These are phyloP conservation scores for Toxoplasma gondii DNA, from an alignment of 169 alveolate species.

Conservation along the genomic window DNA sequence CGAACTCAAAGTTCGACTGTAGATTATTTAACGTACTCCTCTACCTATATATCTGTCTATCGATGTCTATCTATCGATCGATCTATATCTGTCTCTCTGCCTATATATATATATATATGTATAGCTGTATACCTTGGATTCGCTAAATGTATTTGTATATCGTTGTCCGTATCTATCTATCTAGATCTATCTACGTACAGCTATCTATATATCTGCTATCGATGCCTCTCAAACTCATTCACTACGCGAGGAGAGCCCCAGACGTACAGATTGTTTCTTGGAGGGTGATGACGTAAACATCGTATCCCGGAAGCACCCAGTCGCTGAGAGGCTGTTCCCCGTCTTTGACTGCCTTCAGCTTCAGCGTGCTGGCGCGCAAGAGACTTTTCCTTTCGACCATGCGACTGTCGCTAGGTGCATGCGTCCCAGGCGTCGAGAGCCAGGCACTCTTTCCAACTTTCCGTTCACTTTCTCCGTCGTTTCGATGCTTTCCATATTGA, in stretches of 20 bases:
- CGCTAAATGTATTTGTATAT: too few relatives aligned
- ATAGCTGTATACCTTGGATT: too few relatives aligned
- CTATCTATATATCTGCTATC: too few relatives aligned
- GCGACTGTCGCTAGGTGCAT: not conserved
- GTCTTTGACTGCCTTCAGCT: not conserved
- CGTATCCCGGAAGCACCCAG: constrained; percentile 83
- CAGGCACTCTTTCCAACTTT: not conserved
- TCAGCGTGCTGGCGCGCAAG: constrained; percentile 18
- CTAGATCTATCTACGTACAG: too few relatives aligned
- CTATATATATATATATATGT: too few relatives aligned
- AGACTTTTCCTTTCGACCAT: constrained; percentile 4
- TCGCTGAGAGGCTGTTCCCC: constrained; percentile 78
- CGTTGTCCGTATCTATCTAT: too few relatives aligned
- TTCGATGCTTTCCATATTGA: not conserved
- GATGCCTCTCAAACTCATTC: too few relatives aligned
- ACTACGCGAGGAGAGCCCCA: not conserved
- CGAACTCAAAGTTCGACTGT: too few relatives aligned
- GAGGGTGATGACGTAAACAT: constrained; percentile 81
- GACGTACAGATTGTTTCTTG: constrained; percentile 80
- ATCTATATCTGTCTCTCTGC: too few relatives aligned
- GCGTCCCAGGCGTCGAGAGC: not conserved
- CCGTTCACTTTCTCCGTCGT: not conserved
- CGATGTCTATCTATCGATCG: too few relatives aligned
- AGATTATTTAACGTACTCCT: too few relatives aligned
- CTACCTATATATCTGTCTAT: too few relatives aligned